Evolutionary conservation across 495 filamentous ascomycete species (phyloP), one percentile per base, ranked within the genome.

Genomic region (Copromyces sp.): DNA sequence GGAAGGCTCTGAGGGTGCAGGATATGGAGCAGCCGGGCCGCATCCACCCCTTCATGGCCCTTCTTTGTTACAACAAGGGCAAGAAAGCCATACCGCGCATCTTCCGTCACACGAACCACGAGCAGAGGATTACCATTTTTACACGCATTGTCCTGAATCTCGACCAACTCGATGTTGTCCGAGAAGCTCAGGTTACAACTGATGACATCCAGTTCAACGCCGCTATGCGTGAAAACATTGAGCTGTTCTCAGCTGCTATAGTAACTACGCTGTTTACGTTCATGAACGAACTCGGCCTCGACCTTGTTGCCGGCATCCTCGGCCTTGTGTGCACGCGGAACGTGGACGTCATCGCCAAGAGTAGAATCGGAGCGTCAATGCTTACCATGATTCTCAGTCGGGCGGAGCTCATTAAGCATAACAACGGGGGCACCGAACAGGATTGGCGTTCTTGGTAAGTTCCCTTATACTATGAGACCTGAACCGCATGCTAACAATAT

Each of bases 131-230:
- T 20, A 98, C 93, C 7, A 92, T 98, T 69, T 86, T 98, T 40
- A 98, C 96, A 7, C 94, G 98, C 86, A 95, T 98, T 76, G 87
- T 97, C 68, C 88, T 98, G n/a, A 92, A 98, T 78, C 88, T 99
- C 70, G 96, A 98, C 78, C 87, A 89, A 70, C 85, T 99, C 45
- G 94, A 98, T 73, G 95, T 99, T 47, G 90, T 99, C 71, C 90
- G 91, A 65, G 85, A 84, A 38, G 93, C 92, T 24, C 89, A 94
- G 75, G 86, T 91, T 9, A 85, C 86, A 14, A 87, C 89, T 4
- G 89, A 87, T 39, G 91, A 93, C 71, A 89, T 89, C 8, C 90
- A 89, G 72, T 85, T 93, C 9, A 89, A 91, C 45, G 81, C 89
- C 9, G 86, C 88, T 6, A 89, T 93, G 73, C 92, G 94, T 38